phyloP scores from a whole-genome alignment of 257 asterid species.

The Nicotiana otophora region DNA sequence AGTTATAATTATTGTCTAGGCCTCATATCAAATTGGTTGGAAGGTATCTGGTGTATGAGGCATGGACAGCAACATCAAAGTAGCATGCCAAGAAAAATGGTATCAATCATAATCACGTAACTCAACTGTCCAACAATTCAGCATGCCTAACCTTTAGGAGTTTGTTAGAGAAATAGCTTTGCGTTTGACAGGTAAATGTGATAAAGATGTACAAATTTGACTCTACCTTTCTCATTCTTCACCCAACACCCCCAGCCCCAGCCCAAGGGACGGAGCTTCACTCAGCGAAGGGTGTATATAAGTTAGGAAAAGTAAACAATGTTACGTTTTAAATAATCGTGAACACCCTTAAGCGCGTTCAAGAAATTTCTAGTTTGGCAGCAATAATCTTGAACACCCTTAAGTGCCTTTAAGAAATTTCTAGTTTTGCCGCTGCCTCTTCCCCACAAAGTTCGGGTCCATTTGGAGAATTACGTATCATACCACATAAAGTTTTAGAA shows the following conservation, averaged over 20 bases:
- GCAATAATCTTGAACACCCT: no score
- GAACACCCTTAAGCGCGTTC: no score
- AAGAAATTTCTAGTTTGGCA: no score
- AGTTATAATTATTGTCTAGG: not conserved
- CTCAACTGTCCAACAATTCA: not conserved
- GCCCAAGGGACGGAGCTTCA: not conserved
- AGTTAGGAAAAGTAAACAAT: no score
- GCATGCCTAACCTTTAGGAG: not conserved
- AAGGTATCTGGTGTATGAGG: not conserved
- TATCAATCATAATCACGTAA: not conserved
- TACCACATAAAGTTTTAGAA: no score
- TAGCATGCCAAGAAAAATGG: not conserved
- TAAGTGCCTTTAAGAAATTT: no score
- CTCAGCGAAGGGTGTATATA: no score
- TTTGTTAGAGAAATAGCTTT: not conserved
- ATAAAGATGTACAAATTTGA: not conserved
- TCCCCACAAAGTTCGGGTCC: no score
- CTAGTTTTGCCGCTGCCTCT: no score
- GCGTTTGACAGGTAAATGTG: not conserved
- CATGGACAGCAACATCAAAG: not conserved
- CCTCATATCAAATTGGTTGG: not conserved
- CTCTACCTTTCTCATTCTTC: not conserved
- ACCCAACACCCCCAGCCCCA: no score
- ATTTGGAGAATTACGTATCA: no score
- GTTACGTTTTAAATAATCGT: no score